Evolutionary conservation across 2,329 filamentous ascomycete species (phyloP).

Genomic region (Sporothrix luriei): DNA sequence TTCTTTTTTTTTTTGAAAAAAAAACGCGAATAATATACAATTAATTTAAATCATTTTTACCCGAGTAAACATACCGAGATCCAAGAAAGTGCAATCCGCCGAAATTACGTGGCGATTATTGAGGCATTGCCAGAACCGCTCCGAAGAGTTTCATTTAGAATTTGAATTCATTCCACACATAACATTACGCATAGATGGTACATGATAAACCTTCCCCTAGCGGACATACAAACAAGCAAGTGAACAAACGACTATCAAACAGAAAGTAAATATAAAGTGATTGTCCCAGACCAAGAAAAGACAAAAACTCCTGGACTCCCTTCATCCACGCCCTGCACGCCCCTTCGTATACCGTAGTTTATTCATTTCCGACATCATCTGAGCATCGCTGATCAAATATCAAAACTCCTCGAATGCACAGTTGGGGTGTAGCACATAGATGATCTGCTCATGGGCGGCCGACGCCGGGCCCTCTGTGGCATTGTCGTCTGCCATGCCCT

Average conservation of each 20-base stretch:
- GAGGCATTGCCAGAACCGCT: too few relatives aligned
- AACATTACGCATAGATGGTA: slow-evolving; percentile 18
- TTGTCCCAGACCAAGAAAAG: neutral
- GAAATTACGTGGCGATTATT: too few relatives aligned
- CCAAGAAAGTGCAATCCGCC: too few relatives aligned
- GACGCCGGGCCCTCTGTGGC: slow-evolving; percentile 40
- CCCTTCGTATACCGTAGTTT: neutral
- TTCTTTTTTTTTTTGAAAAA: too few relatives aligned
- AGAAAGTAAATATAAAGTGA: neutral
- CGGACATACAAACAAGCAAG: neutral
- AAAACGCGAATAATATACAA: too few relatives aligned
- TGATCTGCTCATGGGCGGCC: slow-evolving; percentile 54
- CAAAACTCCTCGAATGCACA: slow-evolving; percentile 73
- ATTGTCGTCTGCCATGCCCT: slow-evolving; percentile 55
- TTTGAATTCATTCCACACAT: slow-evolving; percentile 16
- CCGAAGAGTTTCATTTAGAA: too few relatives aligned
- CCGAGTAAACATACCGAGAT: too few relatives aligned
- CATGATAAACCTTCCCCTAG: neutral
- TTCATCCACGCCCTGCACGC: neutral
- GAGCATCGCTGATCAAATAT: slow-evolving; percentile 21
- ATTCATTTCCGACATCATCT: neutral
- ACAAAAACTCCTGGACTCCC: slow-evolving; percentile 19
- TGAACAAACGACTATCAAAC: slow-evolving; percentile 16
- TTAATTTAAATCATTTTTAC: too few relatives aligned
- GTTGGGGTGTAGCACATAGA: slow-evolving; percentile 94